Conservation (phyloP, 495 filamentous ascomycete genomes). For the Lophiotrema nucula region DNA sequence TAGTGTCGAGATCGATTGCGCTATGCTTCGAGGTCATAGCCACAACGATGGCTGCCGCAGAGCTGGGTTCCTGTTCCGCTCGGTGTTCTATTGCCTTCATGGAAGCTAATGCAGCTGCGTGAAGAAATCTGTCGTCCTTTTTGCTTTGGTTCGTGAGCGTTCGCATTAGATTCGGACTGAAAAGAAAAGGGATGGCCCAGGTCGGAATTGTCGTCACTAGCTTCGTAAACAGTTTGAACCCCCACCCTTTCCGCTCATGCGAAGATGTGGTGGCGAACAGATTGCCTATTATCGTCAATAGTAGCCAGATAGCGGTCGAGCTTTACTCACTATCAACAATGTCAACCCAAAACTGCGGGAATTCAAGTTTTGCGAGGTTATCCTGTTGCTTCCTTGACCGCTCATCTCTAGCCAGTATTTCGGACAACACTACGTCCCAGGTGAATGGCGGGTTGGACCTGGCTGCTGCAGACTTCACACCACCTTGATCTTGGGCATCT, state of each 20-base stretch:
- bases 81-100: constrained; percentile 64
- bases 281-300: too few relatives aligned
- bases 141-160: constrained; percentile 84
- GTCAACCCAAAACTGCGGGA: constrained; percentile 82
- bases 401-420: constrained; percentile 37
- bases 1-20: constrained; percentile 75
- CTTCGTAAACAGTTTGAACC: constrained; percentile 80
- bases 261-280: constrained; percentile 79
- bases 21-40: constrained; percentile 68
- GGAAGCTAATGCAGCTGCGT: constrained; percentile 72
- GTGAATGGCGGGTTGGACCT: constrained; percentile 81
- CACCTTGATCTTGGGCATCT: constrained; percentile 48
- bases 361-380: constrained; percentile 45
- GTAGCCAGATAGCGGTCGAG: too few relatives aligned
- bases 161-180: constrained; percentile 78
- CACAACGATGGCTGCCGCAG: constrained; percentile 59
- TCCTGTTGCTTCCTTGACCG: constrained; percentile 36
- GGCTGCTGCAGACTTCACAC: constrained; percentile 57
- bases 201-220: constrained; percentile 55
- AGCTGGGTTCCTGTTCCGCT: constrained; percentile 62
- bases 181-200: constrained; percentile 55
- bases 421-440: constrained; percentile 71
- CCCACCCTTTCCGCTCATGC: constrained; percentile 83
- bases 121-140: constrained; percentile 79
- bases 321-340: constrained; percentile 83